phyloP scores from a whole-genome alignment of 192 early-diverging fungal genomes.

The Podila verticillata region DNA sequence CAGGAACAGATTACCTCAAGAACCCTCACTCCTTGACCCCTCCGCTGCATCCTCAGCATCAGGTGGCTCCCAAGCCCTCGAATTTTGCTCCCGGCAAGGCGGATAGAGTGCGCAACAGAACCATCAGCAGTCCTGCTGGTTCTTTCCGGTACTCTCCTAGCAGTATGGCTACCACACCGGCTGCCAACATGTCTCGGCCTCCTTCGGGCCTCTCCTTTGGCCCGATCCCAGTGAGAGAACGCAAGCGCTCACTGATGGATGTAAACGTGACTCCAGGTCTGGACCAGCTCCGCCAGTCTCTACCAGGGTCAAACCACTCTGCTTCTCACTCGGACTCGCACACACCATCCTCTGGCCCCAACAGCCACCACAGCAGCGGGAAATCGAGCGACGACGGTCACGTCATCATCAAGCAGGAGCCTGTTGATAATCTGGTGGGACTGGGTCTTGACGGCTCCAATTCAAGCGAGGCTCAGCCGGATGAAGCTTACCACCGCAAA shows the following conservation, averaged over 20 bases:
- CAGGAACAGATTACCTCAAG: conserved; percentile 28
- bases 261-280: conserved; percentile 39
- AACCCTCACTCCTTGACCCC: conserved; percentile 43
- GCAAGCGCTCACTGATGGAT: conserved; percentile 47
- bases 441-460: conserved; percentile 24
- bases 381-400: neutral
- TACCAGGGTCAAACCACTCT: conserved; percentile 6
- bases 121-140: conserved; percentile 46
- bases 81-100: conserved; percentile 17
- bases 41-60: conserved; percentile 44
- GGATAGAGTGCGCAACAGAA: conserved; percentile 33
- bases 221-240: conserved; percentile 43
- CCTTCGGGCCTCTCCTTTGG: conserved; percentile 45
- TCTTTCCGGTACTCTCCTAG: conserved; percentile 44
- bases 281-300: conserved; percentile 40
- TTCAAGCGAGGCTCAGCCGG: neutral
- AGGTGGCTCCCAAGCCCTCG: conserved; percentile 5
- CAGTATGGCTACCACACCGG: conserved; percentile 29
- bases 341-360: conserved; percentile 1
- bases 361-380: neutral
- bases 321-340: neutral
- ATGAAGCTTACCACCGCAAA: conserved; percentile 46
- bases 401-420: conserved; percentile 21
- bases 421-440: conserved; percentile 21
- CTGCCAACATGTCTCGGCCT: conserved; percentile 24